These are phyloP conservation scores for Coniella lustricola DNA, from an alignment of 2,329 filamentous ascomycete genomes.

Conservation along the genomic window DNA sequence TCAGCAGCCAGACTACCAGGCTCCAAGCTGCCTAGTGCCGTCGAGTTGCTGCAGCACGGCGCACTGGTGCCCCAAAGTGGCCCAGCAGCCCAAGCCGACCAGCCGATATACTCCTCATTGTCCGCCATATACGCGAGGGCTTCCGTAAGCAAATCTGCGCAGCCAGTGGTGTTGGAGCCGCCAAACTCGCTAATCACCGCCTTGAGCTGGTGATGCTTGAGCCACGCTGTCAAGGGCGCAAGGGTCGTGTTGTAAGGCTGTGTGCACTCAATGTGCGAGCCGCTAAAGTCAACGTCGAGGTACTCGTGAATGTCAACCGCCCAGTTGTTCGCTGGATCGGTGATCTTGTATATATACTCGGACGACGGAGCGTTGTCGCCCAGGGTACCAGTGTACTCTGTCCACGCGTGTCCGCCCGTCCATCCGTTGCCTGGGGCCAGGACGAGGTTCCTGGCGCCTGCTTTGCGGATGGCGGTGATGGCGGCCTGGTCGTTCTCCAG, in stretches of 20 bases:
- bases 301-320: slow-evolving; percentile 46
- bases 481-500: slow-evolving; percentile 41
- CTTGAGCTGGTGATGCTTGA: slow-evolving; percentile 36
- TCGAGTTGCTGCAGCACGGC: slow-evolving; percentile 32
- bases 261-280: slow-evolving; percentile 34
- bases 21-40: slow-evolving; percentile 37
- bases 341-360: slow-evolving; percentile 33
- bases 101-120: slow-evolving; percentile 42
- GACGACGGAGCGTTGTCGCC: slow-evolving; percentile 31
- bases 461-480: slow-evolving; percentile 36
- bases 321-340: slow-evolving; percentile 40
- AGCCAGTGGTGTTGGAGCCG: slow-evolving; percentile 36
- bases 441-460: slow-evolving; percentile 39
- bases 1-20: slow-evolving; percentile 36
- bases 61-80: slow-evolving; percentile 39
- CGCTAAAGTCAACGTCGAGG: slow-evolving; percentile 42
- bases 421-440: slow-evolving; percentile 43
- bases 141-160: slow-evolving; percentile 31
- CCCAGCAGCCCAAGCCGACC: slow-evolving; percentile 44
- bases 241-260: slow-evolving; percentile 32
- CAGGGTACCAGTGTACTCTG: slow-evolving; percentile 25
- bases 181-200: slow-evolving; percentile 45
- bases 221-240: slow-evolving; percentile 36
- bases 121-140: slow-evolving; percentile 39
- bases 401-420: slow-evolving; percentile 41